Evolutionary conservation across 2,329 filamentous ascomycete species (phyloP).

Genomic region (Pseudocercospora crystallina): DNA sequence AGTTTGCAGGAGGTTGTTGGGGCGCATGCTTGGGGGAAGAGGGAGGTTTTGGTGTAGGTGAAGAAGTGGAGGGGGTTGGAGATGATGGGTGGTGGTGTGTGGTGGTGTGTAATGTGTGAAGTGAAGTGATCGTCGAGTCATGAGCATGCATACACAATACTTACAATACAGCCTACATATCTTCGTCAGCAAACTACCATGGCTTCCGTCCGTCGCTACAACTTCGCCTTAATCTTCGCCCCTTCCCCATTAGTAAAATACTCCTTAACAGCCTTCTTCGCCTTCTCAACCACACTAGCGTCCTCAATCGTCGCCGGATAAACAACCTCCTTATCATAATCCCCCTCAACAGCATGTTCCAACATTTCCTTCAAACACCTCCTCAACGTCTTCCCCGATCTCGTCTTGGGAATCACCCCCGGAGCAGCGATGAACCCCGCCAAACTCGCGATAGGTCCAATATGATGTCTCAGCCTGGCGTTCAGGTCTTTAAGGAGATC

Average conservation of each 20-base stretch:
- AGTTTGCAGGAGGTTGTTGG: constrained; percentile 29
- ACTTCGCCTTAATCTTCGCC: constrained; percentile 35
- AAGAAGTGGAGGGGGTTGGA: too few relatives aligned
- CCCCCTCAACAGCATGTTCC: constrained; percentile 74
- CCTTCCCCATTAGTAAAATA: constrained; percentile 62
- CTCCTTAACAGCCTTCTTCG: constrained; percentile 67
- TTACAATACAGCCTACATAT: too few relatives aligned
- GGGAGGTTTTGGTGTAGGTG: constrained; percentile 17
- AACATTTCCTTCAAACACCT: constrained; percentile 79
- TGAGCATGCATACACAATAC: too few relatives aligned
- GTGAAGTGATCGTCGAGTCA: too few relatives aligned
- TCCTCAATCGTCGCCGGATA: constrained; percentile 89
- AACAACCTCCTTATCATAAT: constrained; percentile 69
- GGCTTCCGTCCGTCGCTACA: constrained; percentile 28
- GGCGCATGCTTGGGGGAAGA: constrained; percentile 51
- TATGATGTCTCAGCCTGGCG: constrained; percentile 70
- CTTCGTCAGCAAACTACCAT: not conserved
- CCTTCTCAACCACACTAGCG: constrained; percentile 69
- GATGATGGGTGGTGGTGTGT: too few relatives aligned
- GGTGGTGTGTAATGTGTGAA: too few relatives aligned
- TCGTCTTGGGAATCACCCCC: constrained; percentile 86
- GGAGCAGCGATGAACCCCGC: constrained; percentile 83
- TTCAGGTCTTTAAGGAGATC: constrained; percentile 66
- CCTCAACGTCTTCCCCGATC: constrained; percentile 86
- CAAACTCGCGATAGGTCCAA: constrained; percentile 81